A percentile compares a stretch with the other conserved stretches of the same genome.
Conservation (phyloP, 164 flowering plant genomes). For the Magnolia kwangsiensis region DNA sequence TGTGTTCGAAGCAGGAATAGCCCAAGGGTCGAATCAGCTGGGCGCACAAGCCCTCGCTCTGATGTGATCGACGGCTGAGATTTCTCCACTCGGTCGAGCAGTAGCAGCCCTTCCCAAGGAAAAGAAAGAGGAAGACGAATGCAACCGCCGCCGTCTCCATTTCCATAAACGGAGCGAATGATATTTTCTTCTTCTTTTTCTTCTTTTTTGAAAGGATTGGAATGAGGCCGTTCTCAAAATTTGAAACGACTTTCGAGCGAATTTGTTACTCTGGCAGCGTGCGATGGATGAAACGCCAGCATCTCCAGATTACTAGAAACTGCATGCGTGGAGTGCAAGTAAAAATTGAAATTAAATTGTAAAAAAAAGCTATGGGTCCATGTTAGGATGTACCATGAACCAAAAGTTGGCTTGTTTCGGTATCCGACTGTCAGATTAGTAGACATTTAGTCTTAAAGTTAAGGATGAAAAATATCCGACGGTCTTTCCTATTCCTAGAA, state of each 20-base stretch:
- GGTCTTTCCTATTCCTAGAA: no score
- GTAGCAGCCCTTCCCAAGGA: background rate
- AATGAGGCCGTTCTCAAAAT: no score
- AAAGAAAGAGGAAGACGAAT: conserved; percentile 4
- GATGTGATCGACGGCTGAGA: conserved; percentile 17
- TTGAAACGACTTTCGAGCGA: no score
- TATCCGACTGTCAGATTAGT: no score
- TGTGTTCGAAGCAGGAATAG: conserved; percentile 79
- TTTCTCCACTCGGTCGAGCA: conserved; percentile 4
- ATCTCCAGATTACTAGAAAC: background rate
- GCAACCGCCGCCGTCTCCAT: background rate
- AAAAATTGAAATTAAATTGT: no score
- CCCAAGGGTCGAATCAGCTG: conserved; percentile 58
- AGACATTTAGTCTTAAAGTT: no score
- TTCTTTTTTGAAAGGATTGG: background rate
- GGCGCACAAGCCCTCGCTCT: conserved; percentile 41
- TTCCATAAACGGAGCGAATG: background rate
- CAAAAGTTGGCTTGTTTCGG: no score
- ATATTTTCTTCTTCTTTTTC: background rate
- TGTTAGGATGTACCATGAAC: no score
- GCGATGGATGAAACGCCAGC: background rate
- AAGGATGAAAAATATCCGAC: no score
- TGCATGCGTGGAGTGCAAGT: no score
- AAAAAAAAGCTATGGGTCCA: no score
- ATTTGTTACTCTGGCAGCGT: background rate